These are phyloP conservation scores for Eucalyptus viminalis DNA, from an alignment of 345 rosid species.

Conservation along the genomic window DNA sequence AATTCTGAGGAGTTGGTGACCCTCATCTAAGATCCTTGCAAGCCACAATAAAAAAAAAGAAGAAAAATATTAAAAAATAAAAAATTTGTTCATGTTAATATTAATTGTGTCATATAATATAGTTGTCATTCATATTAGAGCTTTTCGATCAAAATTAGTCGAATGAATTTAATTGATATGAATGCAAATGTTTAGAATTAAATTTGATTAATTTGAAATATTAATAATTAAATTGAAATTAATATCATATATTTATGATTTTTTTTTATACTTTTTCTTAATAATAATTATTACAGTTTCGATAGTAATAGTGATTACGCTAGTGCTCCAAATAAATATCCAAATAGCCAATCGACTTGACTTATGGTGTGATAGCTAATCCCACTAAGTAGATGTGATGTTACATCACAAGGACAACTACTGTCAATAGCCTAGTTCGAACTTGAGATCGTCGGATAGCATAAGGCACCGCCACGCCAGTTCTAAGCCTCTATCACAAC, in stretches of 20 bases:
- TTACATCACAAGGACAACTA: not conserved
- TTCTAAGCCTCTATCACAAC: not conserved
- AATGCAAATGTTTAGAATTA: no score
- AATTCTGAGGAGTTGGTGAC: not conserved
- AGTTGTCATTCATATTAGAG: fast-evolving
- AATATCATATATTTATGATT: no score
- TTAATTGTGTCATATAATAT: fast-evolving
- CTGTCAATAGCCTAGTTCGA: not conserved
- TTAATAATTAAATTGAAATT: no score
- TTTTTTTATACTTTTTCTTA: no score
- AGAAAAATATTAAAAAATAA: no score
- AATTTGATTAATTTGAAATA: no score
- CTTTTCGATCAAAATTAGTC: fast-evolving
- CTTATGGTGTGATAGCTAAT: not conserved
- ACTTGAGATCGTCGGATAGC: not conserved
- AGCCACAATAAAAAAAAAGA: not conserved
- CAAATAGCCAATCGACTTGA: not conserved
- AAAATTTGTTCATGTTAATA: fast-evolving
- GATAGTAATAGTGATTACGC: not conserved
- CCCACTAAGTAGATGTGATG: not conserved
- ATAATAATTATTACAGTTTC: not conserved
- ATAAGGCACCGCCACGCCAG: not conserved
- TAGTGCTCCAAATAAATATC: not conserved
- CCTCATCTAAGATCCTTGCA: fast-evolving
- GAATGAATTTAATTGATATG: fast-evolving